Evolutionary conservation across 345 rosid genomes (phyloP).

Genomic region (Psidium guajava): DNA sequence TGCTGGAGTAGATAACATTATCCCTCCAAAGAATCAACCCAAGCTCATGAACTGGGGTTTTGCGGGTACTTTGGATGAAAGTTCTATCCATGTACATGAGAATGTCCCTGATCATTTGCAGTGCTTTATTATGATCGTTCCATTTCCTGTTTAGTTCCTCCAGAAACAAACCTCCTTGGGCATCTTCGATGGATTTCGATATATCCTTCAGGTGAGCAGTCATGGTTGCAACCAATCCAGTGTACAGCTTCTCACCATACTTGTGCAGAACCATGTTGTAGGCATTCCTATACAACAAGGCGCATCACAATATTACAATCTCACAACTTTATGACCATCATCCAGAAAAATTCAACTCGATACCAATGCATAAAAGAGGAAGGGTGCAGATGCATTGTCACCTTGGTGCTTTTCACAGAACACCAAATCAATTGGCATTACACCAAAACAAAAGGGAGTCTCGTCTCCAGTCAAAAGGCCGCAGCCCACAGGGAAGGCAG

Average conservation of each 20-base stretch:
- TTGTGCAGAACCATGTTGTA: slow-evolving; percentile 99
- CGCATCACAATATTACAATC: neutral
- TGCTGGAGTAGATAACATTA: slow-evolving; percentile 56
- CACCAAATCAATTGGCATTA: neutral
- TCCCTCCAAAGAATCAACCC: slow-evolving; percentile 94
- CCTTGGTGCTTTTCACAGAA: neutral
- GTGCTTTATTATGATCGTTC: slow-evolving; percentile 95
- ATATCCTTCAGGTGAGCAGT: slow-evolving; percentile 79
- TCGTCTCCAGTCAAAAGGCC: neutral
- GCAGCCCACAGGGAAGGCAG: neutral
- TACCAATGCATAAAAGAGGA: neutral
- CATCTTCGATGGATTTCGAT: slow-evolving; percentile 68
- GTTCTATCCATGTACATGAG: slow-evolving; percentile 99
- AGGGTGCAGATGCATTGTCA: neutral
- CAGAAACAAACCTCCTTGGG: slow-evolving; percentile 84
- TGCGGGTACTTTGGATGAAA: slow-evolving; percentile 61
- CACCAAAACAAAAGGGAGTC: neutral
- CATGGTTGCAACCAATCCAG: slow-evolving; percentile 80
- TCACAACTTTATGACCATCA: neutral
- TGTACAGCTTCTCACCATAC: slow-evolving; percentile 81
- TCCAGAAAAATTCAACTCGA: neutral
- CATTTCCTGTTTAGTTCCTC: slow-evolving; percentile 95
- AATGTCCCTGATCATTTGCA: slow-evolving; percentile 96
- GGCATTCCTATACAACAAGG: slow-evolving; percentile 56
- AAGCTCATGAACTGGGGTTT: slow-evolving; percentile 89